phyloP scores from a whole-genome alignment of 768 basidiomycete species.

The Butyriboletus loyo region DNA sequence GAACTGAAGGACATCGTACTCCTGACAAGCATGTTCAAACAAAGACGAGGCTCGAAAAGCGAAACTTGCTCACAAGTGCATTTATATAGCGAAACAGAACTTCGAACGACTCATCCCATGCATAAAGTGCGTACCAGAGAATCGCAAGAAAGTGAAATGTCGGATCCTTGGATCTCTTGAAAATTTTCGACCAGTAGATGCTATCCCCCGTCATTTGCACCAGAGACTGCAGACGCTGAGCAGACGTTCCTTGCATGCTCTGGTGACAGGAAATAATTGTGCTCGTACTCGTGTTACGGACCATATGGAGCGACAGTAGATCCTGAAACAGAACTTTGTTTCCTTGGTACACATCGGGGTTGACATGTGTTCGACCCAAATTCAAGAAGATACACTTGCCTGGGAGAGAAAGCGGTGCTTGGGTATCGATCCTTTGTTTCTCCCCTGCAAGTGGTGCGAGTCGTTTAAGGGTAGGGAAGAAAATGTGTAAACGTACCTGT shows the following conservation, averaged over 20 bases:
- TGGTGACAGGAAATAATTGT: conserved; percentile 37
- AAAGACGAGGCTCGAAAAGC: neutral
- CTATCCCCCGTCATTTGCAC: conserved; percentile 27
- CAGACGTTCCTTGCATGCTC: conserved; percentile 21
- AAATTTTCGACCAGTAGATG: conserved; percentile 36
- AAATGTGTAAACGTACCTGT: conserved; percentile 2
- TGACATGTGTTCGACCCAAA: neutral
- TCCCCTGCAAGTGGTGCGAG: conserved; percentile 7
- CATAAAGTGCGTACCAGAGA: conserved; percentile 59
- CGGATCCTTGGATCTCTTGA: conserved; percentile 27
- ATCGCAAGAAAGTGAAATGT: conserved; percentile 37
- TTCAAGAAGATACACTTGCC: conserved; percentile 1
- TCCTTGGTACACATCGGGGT: conserved; percentile 2
- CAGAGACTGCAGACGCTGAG: conserved; percentile 26
- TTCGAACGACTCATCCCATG: conserved; percentile 61
- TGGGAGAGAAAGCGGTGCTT: conserved; percentile 28
- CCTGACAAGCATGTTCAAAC: conserved; percentile 31
- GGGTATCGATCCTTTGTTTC: conserved; percentile 28
- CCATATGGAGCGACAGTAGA: conserved; percentile 37
- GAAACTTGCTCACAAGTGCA: conserved; percentile 35
- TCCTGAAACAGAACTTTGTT: conserved; percentile 29
- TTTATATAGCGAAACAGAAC: conserved; percentile 49
- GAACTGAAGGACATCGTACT: conserved; percentile 40
- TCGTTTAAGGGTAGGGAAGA: neutral
- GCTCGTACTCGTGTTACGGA: conserved; percentile 31